phyloP scores from a whole-genome alignment of 2,329 filamentous ascomycete genomes.

The Knufia petricola region DNA sequence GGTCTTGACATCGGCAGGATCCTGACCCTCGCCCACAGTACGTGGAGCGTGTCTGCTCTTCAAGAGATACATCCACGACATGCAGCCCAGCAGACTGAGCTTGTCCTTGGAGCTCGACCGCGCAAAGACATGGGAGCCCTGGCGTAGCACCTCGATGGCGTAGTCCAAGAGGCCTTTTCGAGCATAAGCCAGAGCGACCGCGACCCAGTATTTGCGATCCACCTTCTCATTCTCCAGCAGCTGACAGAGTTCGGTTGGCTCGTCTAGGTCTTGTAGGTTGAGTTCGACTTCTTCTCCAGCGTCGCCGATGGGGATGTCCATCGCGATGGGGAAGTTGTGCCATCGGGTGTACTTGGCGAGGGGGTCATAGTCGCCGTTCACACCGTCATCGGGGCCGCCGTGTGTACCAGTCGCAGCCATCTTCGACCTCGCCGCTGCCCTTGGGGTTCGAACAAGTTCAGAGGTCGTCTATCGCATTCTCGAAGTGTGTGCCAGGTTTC shows the following conservation, averaged over 20 bases:
- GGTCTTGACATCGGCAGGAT: slow-evolving; percentile 62
- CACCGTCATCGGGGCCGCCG: background rate
- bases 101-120: slow-evolving; percentile 68
- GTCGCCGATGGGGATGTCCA: slow-evolving; percentile 56
- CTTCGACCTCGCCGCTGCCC: background rate
- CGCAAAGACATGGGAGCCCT: slow-evolving; percentile 62
- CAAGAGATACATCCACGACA: slow-evolving; percentile 86
- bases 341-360: slow-evolving; percentile 6
- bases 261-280: slow-evolving; percentile 81
- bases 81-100: slow-evolving; percentile 57
- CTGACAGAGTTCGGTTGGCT: slow-evolving; percentile 88
- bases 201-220: slow-evolving; percentile 91
- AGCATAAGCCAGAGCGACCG: slow-evolving; percentile 91
- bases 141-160: slow-evolving; percentile 59
- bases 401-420: slow-evolving; percentile 1
- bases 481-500: no score
- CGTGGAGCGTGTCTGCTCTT: slow-evolving; percentile 75
- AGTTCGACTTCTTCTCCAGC: slow-evolving; percentile 75
- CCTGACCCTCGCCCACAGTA: slow-evolving; percentile 53
- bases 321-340: slow-evolving; percentile 39
- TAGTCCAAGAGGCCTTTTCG: slow-evolving; percentile 92
- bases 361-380: slow-evolving; percentile 8
- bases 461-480: slow-evolving; percentile 2
- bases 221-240: slow-evolving; percentile 90
- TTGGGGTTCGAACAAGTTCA: background rate